phyloP scores from a whole-genome alignment of 169 alveolate species.

The Plasmodium knowlesi region DNA sequence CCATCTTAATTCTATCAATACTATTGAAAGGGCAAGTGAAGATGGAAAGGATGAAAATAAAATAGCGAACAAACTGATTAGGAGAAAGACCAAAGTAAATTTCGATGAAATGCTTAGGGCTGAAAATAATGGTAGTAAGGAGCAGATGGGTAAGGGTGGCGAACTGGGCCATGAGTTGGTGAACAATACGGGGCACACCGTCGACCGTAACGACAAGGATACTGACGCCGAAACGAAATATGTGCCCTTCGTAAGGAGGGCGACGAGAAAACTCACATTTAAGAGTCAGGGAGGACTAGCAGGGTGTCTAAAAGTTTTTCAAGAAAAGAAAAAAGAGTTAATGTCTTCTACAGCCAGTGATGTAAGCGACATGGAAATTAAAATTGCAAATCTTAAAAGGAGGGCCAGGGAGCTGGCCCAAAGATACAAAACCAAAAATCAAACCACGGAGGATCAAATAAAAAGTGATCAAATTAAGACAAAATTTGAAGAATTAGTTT shows the following conservation, averaged over 20 bases:
- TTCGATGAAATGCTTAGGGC: neutral
- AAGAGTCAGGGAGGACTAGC: conserved; percentile 66
- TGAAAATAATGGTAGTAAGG: neutral
- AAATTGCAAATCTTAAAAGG: conserved; percentile 73
- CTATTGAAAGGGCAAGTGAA: conserved; percentile 18
- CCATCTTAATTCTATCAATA: conserved; percentile 28
- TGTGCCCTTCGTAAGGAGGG: conserved; percentile 72
- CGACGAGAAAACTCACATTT: conserved; percentile 70
- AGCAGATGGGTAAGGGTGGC: neutral
- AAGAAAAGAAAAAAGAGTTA: conserved; percentile 69
- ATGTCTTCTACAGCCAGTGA: conserved; percentile 35
- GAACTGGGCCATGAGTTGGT: neutral
- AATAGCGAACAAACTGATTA: neutral
- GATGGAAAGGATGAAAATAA: neutral
- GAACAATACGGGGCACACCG: neutral
- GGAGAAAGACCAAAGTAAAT: conserved; percentile 15
- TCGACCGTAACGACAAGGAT: neutral
- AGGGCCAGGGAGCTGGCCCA: conserved; percentile 75
- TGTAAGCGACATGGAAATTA: conserved; percentile 69
- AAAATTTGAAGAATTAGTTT: conserved; percentile 63
- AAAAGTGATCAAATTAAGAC: neutral
- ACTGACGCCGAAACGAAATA: conserved; percentile 28
- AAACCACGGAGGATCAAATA: neutral
- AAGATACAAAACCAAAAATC: conserved; percentile 66
- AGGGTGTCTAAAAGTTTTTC: conserved; percentile 53